phyloP scores from a whole-genome alignment of 2,329 filamentous ascomycete genomes.

The Endothia cerciana region DNA sequence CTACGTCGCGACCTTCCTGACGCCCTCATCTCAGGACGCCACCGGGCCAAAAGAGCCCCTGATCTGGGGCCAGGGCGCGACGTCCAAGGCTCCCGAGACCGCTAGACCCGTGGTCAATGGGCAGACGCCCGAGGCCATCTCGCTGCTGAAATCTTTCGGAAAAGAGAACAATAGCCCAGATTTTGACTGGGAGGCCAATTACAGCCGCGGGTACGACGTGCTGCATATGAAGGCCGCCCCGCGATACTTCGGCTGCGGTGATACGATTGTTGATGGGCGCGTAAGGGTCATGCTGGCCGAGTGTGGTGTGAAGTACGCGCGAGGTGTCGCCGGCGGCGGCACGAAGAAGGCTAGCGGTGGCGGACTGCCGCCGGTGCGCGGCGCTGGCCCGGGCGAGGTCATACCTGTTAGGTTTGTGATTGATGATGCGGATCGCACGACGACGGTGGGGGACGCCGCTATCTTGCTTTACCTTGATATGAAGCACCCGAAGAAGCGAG shows the following conservation, averaged over 20 bases:
- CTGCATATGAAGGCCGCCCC: conserved; percentile 64
- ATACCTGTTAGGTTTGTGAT: conserved; percentile 56
- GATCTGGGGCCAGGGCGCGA: conserved; percentile 94
- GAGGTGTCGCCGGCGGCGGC: conserved; percentile 40
- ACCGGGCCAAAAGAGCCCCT: conserved; percentile 53
- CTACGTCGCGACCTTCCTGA: conserved; percentile 81
- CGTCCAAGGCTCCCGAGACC: conserved; percentile 62
- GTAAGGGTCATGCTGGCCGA: conserved; percentile 56
- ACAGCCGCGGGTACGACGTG: conserved; percentile 84
- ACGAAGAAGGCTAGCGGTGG: conserved; percentile 25
- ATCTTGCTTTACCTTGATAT: conserved; percentile 66
- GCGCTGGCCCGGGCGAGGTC: conserved; percentile 30
- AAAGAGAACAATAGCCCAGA: conserved; percentile 75
- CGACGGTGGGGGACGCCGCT: conserved; percentile 53
- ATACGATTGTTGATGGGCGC: conserved; percentile 52
- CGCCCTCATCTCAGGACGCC: neutral
- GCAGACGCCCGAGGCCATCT: conserved; percentile 65
- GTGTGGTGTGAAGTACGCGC: conserved; percentile 50
- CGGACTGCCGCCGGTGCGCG: conserved; percentile 24
- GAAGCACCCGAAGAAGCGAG: conserved; percentile 46
- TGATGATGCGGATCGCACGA: conserved; percentile 53
- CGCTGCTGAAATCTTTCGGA: conserved; percentile 79
- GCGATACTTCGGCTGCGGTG: conserved; percentile 54
- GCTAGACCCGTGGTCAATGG: conserved; percentile 72
- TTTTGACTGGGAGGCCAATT: conserved; percentile 76